A percentile compares a stretch with the other conserved stretches of the same genome.
These are phyloP conservation scores for Calonectria hawksworthii DNA, from an alignment of 2,329 filamentous ascomycete species.

Conservation along the genomic window DNA sequence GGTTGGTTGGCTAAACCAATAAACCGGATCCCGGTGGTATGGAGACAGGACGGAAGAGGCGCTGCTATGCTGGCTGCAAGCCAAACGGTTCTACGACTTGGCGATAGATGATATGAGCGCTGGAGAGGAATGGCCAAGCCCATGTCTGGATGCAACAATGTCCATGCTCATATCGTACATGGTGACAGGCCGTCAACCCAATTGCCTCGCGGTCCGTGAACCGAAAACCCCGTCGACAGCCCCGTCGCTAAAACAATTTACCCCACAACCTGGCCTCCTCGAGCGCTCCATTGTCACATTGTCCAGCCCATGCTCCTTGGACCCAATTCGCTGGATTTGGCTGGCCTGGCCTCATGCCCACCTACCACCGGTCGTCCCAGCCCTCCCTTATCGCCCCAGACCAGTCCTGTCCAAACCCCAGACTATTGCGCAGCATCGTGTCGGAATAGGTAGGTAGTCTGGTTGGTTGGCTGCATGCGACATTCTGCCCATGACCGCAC, in stretches of 20 bases:
- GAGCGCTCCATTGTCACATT: conserved; percentile 15
- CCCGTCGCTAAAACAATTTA: conserved; percentile 8
- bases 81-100: neutral
- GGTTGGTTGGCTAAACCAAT: neutral
- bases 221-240: conserved; percentile 6
- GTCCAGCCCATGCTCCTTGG: neutral
- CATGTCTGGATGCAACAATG: neutral
- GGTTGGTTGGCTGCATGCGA: neutral
- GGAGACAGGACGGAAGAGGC: neutral
- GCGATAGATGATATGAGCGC: neutral
- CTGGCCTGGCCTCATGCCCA: conserved; percentile 6
- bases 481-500: neutral
- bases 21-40: conserved; percentile 10
- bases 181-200: neutral
- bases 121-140: neutral
- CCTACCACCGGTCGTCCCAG: conserved; percentile 27
- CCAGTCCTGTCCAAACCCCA: conserved; percentile 23
- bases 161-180: neutral
- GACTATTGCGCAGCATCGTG: conserved; percentile 12
- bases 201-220: conserved; percentile 14
- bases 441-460: conserved; percentile 26
- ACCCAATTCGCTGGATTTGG: conserved; percentile 22
- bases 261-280: conserved; percentile 21
- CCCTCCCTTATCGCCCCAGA: conserved; percentile 23
- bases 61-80: neutral